These are phyloP conservation scores for Fusarium cyanostomum DNA, from an alignment of 2,329 filamentous ascomycete species.

Conservation along the genomic window DNA sequence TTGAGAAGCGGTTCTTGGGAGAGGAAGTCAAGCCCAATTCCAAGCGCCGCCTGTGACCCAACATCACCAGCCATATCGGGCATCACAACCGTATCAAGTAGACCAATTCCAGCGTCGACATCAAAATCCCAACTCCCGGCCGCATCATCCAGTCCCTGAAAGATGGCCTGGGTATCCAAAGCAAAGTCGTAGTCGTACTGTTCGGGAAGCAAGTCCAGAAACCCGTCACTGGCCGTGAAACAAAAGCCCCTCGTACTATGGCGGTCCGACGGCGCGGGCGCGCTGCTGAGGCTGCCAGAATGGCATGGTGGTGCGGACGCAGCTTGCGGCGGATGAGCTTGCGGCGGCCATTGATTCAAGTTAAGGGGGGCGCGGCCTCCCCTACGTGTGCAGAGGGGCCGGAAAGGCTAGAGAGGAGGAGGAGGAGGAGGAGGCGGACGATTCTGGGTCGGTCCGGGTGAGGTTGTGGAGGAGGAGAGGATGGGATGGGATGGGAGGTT, in stretches of 20 bases:
- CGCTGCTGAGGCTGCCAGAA: constrained; percentile 32
- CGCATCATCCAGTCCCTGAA: constrained; percentile 15
- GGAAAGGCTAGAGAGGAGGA: constrained; percentile 12
- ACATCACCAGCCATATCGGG: constrained; percentile 11
- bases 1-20: constrained; percentile 23
- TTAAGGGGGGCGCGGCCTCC: constrained; percentile 41
- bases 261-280: constrained; percentile 20
- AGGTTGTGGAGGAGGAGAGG: constrained; percentile 10
- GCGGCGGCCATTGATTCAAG: constrained; percentile 42
- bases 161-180: constrained; percentile 6
- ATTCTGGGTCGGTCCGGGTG: constrained; percentile 12
- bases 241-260: constrained; percentile 21
- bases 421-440: constrained; percentile 6
- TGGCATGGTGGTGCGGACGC: constrained; percentile 25
- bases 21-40: constrained; percentile 31
- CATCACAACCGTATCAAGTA: constrained; percentile 29
- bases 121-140: constrained; percentile 19
- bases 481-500: constrained; percentile 10
- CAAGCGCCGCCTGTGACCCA: constrained; percentile 17
- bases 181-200: constrained; percentile 24
- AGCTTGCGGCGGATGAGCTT: constrained; percentile 16
- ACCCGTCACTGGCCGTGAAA: constrained; percentile 15
- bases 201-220: constrained; percentile 35
- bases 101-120: constrained; percentile 6
- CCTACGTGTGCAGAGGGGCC: constrained; percentile 40